phyloP scores from a whole-genome alignment of 148 eudicot genomes.

The Cornus kousa region DNA sequence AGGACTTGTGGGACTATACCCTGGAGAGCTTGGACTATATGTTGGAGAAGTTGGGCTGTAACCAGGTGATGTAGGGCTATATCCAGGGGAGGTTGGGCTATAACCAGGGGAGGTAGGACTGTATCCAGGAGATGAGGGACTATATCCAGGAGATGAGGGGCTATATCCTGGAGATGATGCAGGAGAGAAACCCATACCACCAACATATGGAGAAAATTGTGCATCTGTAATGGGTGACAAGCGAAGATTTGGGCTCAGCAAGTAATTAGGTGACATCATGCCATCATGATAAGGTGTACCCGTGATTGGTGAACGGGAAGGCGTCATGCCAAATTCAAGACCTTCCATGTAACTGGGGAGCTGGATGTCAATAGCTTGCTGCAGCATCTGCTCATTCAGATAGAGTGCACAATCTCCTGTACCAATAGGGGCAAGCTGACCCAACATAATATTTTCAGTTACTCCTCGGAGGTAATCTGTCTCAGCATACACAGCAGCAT shows the following conservation, averaged over 20 bases:
- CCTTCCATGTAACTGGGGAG: slow-evolving; percentile 95
- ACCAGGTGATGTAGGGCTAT: slow-evolving; percentile 56
- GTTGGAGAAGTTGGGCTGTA: slow-evolving; percentile 55
- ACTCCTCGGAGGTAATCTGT: slow-evolving; percentile 85
- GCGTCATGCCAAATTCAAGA: slow-evolving; percentile 87
- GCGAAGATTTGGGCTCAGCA: slow-evolving; percentile 74
- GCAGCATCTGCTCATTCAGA: slow-evolving; percentile 88
- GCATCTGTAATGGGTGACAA: slow-evolving; percentile 54
- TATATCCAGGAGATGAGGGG: slow-evolving; percentile 53
- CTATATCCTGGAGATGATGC: slow-evolving; percentile 56
- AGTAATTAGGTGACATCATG: slow-evolving; percentile 82
- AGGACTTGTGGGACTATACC: slow-evolving; percentile 50
- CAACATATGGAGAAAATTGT: slow-evolving; percentile 58
- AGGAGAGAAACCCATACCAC: slow-evolving; percentile 62
- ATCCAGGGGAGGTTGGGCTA: slow-evolving; percentile 59
- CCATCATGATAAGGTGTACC: slow-evolving; percentile 92
- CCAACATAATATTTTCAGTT: slow-evolving; percentile 97
- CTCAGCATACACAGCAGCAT: slow-evolving; percentile 97
- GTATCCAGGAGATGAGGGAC: slow-evolving; percentile 51
- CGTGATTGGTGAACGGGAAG: slow-evolving; percentile 74
- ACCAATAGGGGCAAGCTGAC: slow-evolving; percentile 97
- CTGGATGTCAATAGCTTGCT: slow-evolving; percentile 88
- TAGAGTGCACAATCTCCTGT: slow-evolving; percentile 86
- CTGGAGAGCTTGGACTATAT: slow-evolving; percentile 55
- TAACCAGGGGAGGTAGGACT: slow-evolving; percentile 58